Evolutionary conservation across 805 yeast species (phyloP), one percentile per base, ranked within the genome.

Genomic region (Candida palmyrensis): DNA sequence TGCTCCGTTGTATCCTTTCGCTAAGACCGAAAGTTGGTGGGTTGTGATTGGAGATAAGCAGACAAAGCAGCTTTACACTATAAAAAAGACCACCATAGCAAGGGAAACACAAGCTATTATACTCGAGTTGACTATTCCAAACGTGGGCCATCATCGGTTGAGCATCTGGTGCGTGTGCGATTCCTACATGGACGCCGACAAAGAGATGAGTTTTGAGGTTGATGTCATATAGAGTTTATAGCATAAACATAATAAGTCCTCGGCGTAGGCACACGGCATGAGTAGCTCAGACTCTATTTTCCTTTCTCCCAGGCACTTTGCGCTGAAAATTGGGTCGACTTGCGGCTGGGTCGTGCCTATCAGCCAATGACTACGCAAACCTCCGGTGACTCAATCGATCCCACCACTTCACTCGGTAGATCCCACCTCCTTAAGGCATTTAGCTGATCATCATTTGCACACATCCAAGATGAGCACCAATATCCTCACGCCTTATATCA

Each of bases 131-230:
- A 61, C 75, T 0, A 47, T 86, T 7, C 78, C 85, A 0, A 66
- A 59, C 3, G 53, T 73, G 3, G 96, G 96, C 0, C 51, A 62
- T 4, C 83, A 80, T 35, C 51, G 68, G 12, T 56, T 89, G 17
- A 73, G 79, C 0, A 61, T 87, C 1, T 89, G 95, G 95, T 79
- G 90, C 49, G 74, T 89, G 52, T 83, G 96, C 59, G 97, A 89
- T 48, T 80, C 95, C 0, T 90, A 89, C 47, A 49, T 86, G n/a
- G 97, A 89, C 51, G 94, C 88, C 2, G 98, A 90, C 52, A 85
- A 84, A 53, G 96, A 90, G 58, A 71, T 79, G 16, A 54, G 65
- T 8, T 62, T 82, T 30, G 73, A 68, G 17, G 49, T 79, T 3
- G 63, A 69, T 3, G 77, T 69, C 14, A 47, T 51, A 18, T 54